Evolutionary conservation across 257 asterid species (phyloP).

Genomic region (Jacaranda copaia): DNA sequence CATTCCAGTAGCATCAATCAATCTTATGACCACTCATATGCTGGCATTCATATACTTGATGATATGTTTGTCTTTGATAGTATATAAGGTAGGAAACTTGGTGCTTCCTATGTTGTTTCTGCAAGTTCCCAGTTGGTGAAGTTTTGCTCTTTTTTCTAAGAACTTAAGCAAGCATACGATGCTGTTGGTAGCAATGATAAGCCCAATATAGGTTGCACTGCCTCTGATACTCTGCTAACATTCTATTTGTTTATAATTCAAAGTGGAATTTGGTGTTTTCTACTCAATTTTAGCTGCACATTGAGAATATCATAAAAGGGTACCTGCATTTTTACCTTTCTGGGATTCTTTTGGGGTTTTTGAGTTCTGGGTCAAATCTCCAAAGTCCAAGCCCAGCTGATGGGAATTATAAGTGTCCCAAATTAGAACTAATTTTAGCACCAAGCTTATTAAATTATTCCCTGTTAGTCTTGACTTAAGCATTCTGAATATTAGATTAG

Average conservation of each 20-base stretch:
- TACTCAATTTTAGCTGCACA: slow-evolving; percentile 54
- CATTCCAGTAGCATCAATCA: background rate
- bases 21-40: slow-evolving; percentile 36
- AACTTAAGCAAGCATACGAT: slow-evolving; percentile 65
- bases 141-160: slow-evolving; percentile 44
- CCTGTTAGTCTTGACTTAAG: slow-evolving; percentile 13
- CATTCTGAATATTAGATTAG: slow-evolving; percentile 29
- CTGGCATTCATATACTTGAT: slow-evolving; percentile 38
- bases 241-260: slow-evolving; percentile 45
- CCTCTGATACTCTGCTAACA: slow-evolving; percentile 46
- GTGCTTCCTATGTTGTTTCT: slow-evolving; percentile 56
- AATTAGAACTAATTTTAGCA: slow-evolving; percentile 34
- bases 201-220: slow-evolving; percentile 47
- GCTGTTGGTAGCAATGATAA: slow-evolving; percentile 55
- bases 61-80: slow-evolving; percentile 38
- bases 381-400: slow-evolving; percentile 37
- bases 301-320: slow-evolving; percentile 61
- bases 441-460: slow-evolving; percentile 20
- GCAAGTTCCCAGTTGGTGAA: slow-evolving; percentile 71
- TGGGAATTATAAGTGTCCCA: slow-evolving; percentile 32
- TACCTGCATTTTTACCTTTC: slow-evolving; percentile 50
- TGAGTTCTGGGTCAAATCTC: slow-evolving; percentile 48
- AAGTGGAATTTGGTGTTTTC: slow-evolving; percentile 56
- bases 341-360: slow-evolving; percentile 61
- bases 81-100: slow-evolving; percentile 43